Base-by-base conservation (phyloP, 106 monocot species). In the Acanthochlamys bracteata region DNA sequence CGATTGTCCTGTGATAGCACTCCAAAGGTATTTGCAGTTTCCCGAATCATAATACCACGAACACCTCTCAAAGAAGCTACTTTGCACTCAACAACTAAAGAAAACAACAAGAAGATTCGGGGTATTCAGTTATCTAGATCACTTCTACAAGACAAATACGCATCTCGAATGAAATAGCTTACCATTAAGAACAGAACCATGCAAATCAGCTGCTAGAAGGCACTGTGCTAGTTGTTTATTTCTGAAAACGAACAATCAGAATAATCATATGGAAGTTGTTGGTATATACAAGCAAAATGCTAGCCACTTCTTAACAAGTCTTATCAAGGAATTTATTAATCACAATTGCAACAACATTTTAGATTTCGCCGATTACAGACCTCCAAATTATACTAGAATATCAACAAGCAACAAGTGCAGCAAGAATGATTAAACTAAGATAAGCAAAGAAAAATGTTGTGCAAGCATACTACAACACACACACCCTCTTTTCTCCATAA, bases 11-110 rank as follows among this genome's bases (percentile, higher is more conserved):
- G 71, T 46, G 78, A 73, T 57, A 96, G 71, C 63, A 96, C 76
- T 24, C 90, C 95, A 76, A 90, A 90, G 19, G 95, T 90, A 53
- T 96, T 81, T 43, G 73, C 61, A 59, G 90, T 96, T 69, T 96
- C 95, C 52, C 90, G 79, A 65, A 90, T 69, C 95, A 96, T 86
- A 56, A 90, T 84, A 25, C 86, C 95, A 39, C 57, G 53, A 42
- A 71, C 56, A 57, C 90, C 95, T 20, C 66, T 67, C 57, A 75
- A 87, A 53, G 75, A 57, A 49, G 41, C 12, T 51, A 64, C 57
- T 67, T 87, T 96, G 73, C 95, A 80, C 55, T 82, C 87, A 55
- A 78, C 90, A 66, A 96, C 95, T 95, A 61, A 24, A 82, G 33
- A 54, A 57, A 39, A 33, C 11, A 39, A 55, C 7, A 53, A 22